Conservation (phyloP, 768 basidiomycete species). For the Royoungia palumana region DNA sequence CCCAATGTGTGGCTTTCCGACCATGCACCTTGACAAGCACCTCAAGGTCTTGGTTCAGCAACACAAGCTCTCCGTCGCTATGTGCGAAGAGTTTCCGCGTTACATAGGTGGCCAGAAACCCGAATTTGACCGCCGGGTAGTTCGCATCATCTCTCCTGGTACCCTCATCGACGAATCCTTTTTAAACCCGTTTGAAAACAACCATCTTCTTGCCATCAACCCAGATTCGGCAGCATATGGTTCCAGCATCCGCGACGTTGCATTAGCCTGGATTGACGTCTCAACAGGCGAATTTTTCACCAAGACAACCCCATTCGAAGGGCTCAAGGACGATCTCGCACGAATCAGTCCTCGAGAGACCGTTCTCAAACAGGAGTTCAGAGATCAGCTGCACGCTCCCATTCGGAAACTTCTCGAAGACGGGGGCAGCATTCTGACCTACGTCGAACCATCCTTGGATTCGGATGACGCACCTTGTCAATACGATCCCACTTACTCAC, state of each 20-base stretch:
- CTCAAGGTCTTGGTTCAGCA: conserved; percentile 83
- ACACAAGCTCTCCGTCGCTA: conserved; percentile 80
- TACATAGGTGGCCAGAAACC: conserved; percentile 48
- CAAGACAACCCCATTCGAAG: conserved; percentile 50
- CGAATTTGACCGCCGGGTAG: conserved; percentile 75
- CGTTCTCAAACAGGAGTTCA: conserved; percentile 52
- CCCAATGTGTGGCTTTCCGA: conserved; percentile 90
- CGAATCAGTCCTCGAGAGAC: conserved; percentile 82
- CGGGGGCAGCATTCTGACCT: conserved; percentile 55
- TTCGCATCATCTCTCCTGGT: conserved; percentile 87
- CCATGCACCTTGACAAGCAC: conserved; percentile 80
- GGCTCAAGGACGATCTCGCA: conserved; percentile 75
- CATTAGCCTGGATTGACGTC: conserved; percentile 92
- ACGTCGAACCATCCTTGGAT: conserved; percentile 23
- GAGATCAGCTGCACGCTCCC: conserved; percentile 39
- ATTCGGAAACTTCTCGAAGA: conserved; percentile 49
- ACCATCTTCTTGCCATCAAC: conserved; percentile 76
- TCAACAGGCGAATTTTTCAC: conserved; percentile 94
- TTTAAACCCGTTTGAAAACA: conserved; percentile 81
- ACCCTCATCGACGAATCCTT: conserved; percentile 93
- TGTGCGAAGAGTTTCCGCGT: conserved; percentile 88
- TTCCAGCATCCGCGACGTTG: conserved; percentile 33
- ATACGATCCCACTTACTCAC: conserved; percentile 14
- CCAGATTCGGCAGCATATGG: conserved; percentile 10
- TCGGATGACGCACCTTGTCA: conserved; percentile 1